Percentiles rank a stretch among this genome's conserved stretches.
phyloP scores from a whole-genome alignment of 768 basidiomycete genomes.

The Mycena filopes region DNA sequence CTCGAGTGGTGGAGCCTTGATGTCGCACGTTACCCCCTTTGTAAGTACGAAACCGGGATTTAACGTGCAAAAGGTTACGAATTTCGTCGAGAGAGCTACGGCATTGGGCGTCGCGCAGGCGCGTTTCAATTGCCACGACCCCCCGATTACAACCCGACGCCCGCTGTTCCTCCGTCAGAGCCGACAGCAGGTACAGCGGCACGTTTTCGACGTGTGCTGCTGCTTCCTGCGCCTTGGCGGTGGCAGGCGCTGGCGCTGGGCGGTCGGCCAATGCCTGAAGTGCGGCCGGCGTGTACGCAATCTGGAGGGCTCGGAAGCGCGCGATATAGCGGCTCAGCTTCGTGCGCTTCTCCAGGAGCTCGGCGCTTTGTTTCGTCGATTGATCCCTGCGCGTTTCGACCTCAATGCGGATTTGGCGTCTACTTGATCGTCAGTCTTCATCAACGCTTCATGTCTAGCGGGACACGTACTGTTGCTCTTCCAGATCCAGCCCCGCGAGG shows the following conservation, averaged over 20 bases:
- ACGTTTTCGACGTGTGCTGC: constrained; percentile 5
- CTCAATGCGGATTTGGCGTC: not conserved
- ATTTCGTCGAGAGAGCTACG: not conserved
- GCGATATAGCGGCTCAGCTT: constrained; percentile 6
- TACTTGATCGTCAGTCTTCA: not conserved
- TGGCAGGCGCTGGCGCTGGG: not conserved
- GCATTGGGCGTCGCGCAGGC: constrained; percentile 19
- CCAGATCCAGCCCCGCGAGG: constrained; percentile 30
- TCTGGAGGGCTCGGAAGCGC: constrained; percentile 13
- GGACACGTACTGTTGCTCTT: constrained; percentile 38
- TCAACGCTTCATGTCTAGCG: not conserved
- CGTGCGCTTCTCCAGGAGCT: constrained; percentile 1
- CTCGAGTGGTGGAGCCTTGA: not conserved
- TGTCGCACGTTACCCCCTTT: not conserved
- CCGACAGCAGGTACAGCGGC: not conserved
- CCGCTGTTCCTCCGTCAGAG: not conserved
- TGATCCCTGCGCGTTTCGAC: constrained; percentile 6
- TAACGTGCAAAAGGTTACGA: not conserved
- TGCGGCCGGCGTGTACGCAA: constrained; percentile 14
- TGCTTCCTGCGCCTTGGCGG: not conserved
- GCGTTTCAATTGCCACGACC: constrained; percentile 2
- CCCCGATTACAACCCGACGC: constrained; percentile 1
- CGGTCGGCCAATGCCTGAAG: not conserved
- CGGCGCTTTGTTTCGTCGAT: constrained; percentile 2
- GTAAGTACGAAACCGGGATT: constrained; percentile 12